Conservation (phyloP, 2,329 filamentous ascomycete species). For the Trichoderma brevicompactum region DNA sequence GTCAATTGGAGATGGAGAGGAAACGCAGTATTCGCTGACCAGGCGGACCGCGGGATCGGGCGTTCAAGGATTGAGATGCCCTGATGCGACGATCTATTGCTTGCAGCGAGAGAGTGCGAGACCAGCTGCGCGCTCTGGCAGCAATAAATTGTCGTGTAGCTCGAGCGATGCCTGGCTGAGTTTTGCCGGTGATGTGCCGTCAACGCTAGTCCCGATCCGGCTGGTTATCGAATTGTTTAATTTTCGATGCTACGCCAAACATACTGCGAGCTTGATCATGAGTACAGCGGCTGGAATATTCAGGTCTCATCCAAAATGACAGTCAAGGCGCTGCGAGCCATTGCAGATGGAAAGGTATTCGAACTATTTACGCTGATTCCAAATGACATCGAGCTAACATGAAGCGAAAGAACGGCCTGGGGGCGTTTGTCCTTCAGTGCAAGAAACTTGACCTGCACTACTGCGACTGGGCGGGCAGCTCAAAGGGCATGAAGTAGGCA, state of each 20-base stretch:
- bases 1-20: background rate
- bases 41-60: constrained; percentile 12
- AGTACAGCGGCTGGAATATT: constrained; percentile 38
- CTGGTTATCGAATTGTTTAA: constrained; percentile 15
- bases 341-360: constrained; percentile 58
- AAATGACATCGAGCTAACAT: constrained; percentile 29
- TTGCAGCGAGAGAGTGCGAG: constrained; percentile 19
- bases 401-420: constrained; percentile 80
- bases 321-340: constrained; percentile 56
- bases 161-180: constrained; percentile 21
- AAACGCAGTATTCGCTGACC: background rate
- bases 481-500: constrained; percentile 87
- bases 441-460: constrained; percentile 95
- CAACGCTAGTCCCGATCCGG: constrained; percentile 37
- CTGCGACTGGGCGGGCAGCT: constrained; percentile 95
- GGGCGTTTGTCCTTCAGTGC: constrained; percentile 96
- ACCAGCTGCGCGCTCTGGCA: constrained; percentile 29
- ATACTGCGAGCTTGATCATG: constrained; percentile 35
- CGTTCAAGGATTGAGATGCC: constrained; percentile 1
- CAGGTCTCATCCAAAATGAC: constrained; percentile 53
- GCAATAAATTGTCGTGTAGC: constrained; percentile 33
- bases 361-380: background rate
- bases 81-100: constrained; percentile 17
- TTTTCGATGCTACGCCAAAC: constrained; percentile 14
- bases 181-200: constrained; percentile 35